These are phyloP conservation scores for Phytophthora podocarpi DNA, from an alignment of 352 stramenopile genomes.

Conservation along the genomic window DNA sequence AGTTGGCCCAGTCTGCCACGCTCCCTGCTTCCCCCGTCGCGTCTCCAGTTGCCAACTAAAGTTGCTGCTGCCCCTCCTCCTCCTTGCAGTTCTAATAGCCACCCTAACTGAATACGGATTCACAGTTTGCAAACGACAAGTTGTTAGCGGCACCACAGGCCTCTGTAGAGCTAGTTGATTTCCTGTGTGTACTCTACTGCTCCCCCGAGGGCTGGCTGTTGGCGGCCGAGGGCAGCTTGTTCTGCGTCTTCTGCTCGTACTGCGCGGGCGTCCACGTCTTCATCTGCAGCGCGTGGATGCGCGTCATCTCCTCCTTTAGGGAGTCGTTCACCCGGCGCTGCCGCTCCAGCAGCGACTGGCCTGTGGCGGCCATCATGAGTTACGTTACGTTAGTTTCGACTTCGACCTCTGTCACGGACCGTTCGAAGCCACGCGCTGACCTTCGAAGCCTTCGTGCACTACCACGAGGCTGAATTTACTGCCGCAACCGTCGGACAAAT, in stretches of 20 bases:
- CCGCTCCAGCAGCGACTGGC: constrained; percentile 76
- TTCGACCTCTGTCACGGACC: not conserved
- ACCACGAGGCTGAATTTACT: constrained; percentile 87
- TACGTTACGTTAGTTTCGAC: not conserved
- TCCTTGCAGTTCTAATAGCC: constrained; percentile 15
- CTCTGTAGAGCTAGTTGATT: not conserved
- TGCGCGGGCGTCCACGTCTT: constrained; percentile 85
- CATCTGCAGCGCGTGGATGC: constrained; percentile 87
- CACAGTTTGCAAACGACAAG: not conserved
- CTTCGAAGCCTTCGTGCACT: constrained; percentile 82
- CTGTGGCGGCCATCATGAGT: too few species aligned
- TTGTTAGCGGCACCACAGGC: not conserved
- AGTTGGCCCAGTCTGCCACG: constrained; percentile 21
- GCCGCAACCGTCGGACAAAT: constrained; percentile 83
- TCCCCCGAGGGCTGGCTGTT: constrained; percentile 55
- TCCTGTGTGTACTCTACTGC: constrained; percentile 35
- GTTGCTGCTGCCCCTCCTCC: too few species aligned
- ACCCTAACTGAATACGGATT: not conserved
- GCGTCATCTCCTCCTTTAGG: constrained; percentile 83
- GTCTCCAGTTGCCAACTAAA: not conserved
- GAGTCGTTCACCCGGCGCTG: constrained; percentile 82
- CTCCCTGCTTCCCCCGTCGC: constrained; percentile 8
- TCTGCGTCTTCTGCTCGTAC: constrained; percentile 84
- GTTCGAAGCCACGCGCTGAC: constrained; percentile 25
- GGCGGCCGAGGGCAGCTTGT: constrained; percentile 43